Evolutionary conservation across 441 rosid genomes (phyloP).

Genomic region (Corymbia citriodora): DNA sequence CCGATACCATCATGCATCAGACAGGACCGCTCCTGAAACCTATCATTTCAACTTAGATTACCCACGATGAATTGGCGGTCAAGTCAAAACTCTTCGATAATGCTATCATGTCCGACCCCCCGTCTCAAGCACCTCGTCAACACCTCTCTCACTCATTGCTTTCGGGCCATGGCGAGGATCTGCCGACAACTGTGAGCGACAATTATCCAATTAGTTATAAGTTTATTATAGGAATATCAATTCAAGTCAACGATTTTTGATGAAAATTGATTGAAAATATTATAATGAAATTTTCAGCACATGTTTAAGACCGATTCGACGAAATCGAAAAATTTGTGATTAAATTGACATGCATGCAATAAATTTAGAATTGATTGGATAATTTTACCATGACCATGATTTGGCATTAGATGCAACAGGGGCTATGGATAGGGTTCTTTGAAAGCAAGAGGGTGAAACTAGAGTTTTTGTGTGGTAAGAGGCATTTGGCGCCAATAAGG

Average conservation of each 20-base stretch:
- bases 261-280: fast-evolving
- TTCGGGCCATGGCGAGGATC: background rate
- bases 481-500: background rate
- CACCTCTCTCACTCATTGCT: background rate
- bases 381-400: background rate
- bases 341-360: fast-evolving
- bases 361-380: background rate
- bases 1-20: background rate
- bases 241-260: fast-evolving
- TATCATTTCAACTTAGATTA: background rate
- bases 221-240: background rate
- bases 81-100: background rate
- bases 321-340: background rate
- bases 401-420: background rate
- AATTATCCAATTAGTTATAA: fast-evolving
- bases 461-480: background rate
- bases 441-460: background rate
- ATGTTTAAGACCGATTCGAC: background rate
- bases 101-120: background rate
- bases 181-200: background rate
- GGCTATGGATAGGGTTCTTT: background rate
- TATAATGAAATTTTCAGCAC: background rate
- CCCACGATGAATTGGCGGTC: background rate
- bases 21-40: background rate
- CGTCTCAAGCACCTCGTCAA: background rate